Base-by-base conservation (phyloP, 257 asterid species). In the Solanum bukasovii region DNA sequence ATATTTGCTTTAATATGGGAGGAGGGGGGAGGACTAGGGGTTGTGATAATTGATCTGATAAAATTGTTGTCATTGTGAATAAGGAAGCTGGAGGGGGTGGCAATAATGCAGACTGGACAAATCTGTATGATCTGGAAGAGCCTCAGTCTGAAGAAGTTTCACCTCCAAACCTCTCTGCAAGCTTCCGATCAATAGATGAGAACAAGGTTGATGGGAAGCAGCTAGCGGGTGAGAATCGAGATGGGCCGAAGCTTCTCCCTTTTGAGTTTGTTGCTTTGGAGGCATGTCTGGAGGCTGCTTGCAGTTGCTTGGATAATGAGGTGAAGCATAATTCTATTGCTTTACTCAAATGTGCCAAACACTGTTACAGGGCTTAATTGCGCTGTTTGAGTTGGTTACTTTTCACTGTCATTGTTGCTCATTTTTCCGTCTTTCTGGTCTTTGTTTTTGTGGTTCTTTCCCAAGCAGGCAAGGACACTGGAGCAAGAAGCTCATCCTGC, bases 401-500 rank as follows among this genome's bases (percentile, higher is more conserved):
- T 46, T 27, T 16, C 85, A 81, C 68, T 81, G 40, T 81, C 23
- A 5, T 49, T 81, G 29, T 49, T 82, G 29, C 70, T 82, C 70
- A 82, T 20, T 21, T 86, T 86, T 5, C 68, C 18, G 44, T 77
- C 83, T n/a, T 79, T 44, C 13, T 82, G 68, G 29, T 82, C 70
- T 44, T 84, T 35, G 78, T 70, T 87, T 84, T 37, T 82, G 87
- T 86, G 87, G 71, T 88, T 34, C 71, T 90, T 34, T 91, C 85
- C 75, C 85, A 91, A 91, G 89, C 88, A 97, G 99, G 98, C 98
- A 87, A 92, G 96, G 92, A 95, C 98, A 79, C 85, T 97, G 93
- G 99, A 96, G 90, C 98, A 92, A 92, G 99, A 97, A 93, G 99
- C 98, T 89, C 98, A 95, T 93, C 98, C 99, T 9, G 99, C 99